These are phyloP conservation scores for Tetramitus jugosus DNA, from an alignment of 208 protist genomes.

Conservation along the genomic window DNA sequence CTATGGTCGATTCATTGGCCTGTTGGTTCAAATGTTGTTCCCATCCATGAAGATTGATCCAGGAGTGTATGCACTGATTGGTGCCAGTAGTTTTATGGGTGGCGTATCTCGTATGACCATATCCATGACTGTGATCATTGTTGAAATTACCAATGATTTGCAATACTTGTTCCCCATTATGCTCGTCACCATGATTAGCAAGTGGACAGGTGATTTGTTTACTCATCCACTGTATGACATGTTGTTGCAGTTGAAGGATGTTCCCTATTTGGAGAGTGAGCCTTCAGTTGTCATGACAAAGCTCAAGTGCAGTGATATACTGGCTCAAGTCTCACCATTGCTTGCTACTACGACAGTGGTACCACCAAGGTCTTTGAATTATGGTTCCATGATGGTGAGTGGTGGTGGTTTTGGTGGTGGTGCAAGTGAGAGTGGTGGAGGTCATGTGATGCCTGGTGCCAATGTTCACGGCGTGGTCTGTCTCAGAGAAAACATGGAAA, in stretches of 20 bases:
- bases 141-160: constrained; percentile 79
- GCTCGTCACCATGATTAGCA: constrained; percentile 77
- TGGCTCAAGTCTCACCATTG: too few species aligned
- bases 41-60: constrained; percentile 68
- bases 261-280: background rate
- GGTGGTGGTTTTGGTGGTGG: too few species aligned
- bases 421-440: too few species aligned
- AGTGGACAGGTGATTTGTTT: constrained; percentile 60
- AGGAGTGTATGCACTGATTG: constrained; percentile 80
- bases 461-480: too few species aligned
- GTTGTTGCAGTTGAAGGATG: background rate
- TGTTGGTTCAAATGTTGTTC: constrained; percentile 50
- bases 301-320: background rate
- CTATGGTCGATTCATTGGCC: constrained; percentile 65
- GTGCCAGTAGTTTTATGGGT: constrained; percentile 74
- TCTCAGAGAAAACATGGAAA: background rate
- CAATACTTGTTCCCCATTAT: constrained; percentile 84
- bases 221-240: background rate
- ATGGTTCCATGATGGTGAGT: too few species aligned
- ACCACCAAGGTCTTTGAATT: too few species aligned
- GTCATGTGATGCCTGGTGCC: too few species aligned
- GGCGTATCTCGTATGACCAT: constrained; percentile 81
- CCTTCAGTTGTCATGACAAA: background rate
- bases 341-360: too few species aligned
- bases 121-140: constrained; percentile 82